Base-by-base conservation (phyloP, 2,329 filamentous ascomycete genomes). In the Proliferodiscus dingleyae region DNA sequence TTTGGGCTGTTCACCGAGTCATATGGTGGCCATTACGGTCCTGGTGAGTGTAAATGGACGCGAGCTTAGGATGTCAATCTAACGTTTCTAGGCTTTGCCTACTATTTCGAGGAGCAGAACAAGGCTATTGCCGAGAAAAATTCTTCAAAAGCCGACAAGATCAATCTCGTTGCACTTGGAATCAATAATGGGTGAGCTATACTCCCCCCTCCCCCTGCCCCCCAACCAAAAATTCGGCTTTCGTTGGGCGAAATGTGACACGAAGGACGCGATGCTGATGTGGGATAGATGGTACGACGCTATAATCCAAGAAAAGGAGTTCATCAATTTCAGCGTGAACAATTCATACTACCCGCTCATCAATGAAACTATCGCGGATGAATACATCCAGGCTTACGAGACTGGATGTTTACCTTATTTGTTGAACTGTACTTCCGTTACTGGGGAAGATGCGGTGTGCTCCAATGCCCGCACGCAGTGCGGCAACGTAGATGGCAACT, bases 401-500 rank as follows among this genome's bases (percentile, higher is more conserved):
- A 50, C 45, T 4, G 47, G 57, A 10, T 71, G 69, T 50, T 52
- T 65, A 1, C 69, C 71, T 3, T 61, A 63, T 1, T 45, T 73
- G 2, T 36, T 68, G 21, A 46, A 63, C 38, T 74, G 71, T 54
- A 53, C 57, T 5, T 41, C 49, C 5, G 47, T 47, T 3, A 62
- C 90, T 0, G 91, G 91, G 4, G 95, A 86, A 9, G 95, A 75
- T 23, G 78, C 78, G 37, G 72, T 73, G 71, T 97, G 91, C n/a
- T 89, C 85, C 56, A 84, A 83, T 33, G 68, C 64, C 29, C 78
- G 80, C 85, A 57, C 53, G 19, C 57, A 58, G 18, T 73, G 70
- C 54, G 63, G 61, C 40, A 45, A 57, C 4, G 36, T 32, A 10
- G 28, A 33, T n/a, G 36, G 19, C 18, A 33, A 46, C 21, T 51